phyloP scores from a whole-genome alignment of 1,284 basidiomycete genomes.

The Cutaneotrichosporon dermatis region DNA sequence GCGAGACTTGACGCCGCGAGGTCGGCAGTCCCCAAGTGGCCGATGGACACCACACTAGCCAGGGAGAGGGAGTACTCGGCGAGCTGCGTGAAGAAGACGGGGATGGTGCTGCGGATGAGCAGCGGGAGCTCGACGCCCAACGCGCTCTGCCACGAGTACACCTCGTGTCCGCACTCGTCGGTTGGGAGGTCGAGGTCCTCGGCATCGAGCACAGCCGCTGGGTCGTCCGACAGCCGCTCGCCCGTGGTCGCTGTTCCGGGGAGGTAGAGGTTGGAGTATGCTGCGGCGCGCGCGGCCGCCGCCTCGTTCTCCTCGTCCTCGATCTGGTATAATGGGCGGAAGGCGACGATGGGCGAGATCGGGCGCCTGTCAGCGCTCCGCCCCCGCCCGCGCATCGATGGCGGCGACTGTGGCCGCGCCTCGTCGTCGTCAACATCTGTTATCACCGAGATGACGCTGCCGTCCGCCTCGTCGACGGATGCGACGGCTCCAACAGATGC shows the following conservation, averaged over 20 bases:
- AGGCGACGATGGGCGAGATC: conserved; percentile 13
- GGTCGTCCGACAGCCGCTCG: conserved; percentile 28
- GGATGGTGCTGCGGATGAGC: conserved; percentile 36
- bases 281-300: background rate
- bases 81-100: conserved; percentile 47
- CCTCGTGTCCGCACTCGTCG: conserved; percentile 18
- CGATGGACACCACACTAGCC: conserved; percentile 64
- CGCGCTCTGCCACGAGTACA: conserved; percentile 9
- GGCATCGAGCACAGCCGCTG: conserved; percentile 44
- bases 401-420: background rate
- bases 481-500: conserved; percentile 8
- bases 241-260: conserved; percentile 3
- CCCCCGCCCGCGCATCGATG: conserved; percentile 4
- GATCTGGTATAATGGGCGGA: conserved; percentile 7
- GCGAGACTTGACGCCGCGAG: conserved; percentile 62
- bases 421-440: conserved; percentile 5
- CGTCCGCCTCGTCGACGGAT: conserved; percentile 5
- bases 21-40: conserved; percentile 65
- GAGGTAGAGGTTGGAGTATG: conserved; percentile 1
- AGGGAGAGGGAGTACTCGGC: conserved; percentile 49
- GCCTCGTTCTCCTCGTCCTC: conserved; percentile 12
- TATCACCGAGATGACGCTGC: conserved; percentile 4
- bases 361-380: conserved; percentile 12
- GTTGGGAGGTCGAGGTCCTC: conserved; percentile 44
- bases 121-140: conserved; percentile 37